These are phyloP conservation scores for Xylaria castorea DNA, from an alignment of 495 filamentous ascomycete genomes.

Conservation along the genomic window DNA sequence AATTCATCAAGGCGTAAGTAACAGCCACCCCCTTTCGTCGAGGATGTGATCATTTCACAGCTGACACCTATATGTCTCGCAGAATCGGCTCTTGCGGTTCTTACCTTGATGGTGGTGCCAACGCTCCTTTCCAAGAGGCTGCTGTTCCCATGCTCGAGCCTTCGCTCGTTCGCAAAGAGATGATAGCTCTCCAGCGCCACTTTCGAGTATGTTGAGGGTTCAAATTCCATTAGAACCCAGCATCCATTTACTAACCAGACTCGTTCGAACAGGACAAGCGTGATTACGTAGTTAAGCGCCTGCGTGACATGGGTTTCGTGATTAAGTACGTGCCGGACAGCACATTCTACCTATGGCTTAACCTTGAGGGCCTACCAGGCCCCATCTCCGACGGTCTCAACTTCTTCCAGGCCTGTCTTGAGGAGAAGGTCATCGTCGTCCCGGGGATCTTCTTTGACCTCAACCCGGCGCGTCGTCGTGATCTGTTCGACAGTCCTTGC, in stretches of 20 bases:
- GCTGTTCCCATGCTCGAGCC: conserved; percentile 93
- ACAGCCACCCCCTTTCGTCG: neutral
- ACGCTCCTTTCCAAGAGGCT: conserved; percentile 94
- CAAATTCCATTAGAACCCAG: neutral
- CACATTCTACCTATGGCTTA: conserved; percentile 84
- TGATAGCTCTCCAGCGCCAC: conserved; percentile 85
- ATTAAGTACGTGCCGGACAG: conserved; percentile 80
- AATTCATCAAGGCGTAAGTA: conserved; percentile 83
- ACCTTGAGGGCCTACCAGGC: conserved; percentile 66
- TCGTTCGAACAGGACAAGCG: conserved; percentile 65
- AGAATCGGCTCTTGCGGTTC: conserved; percentile 86
- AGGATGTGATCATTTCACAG: neutral
- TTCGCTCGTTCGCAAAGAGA: conserved; percentile 77
- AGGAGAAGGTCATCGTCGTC: conserved; percentile 93
- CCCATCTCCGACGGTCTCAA: conserved; percentile 90
- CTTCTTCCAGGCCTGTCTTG: conserved; percentile 92
- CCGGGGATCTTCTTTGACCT: conserved; percentile 93
- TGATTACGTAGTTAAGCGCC: conserved; percentile 81
- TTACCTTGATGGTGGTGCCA: conserved; percentile 95
- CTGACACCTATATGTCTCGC: neutral
- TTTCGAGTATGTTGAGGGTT: conserved; percentile 60
- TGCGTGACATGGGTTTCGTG: conserved; percentile 83
- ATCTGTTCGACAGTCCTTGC: conserved; percentile 93
- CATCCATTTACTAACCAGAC: conserved; percentile 12
- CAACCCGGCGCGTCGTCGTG: conserved; percentile 86